Evolutionary conservation across 2,329 filamentous ascomycete genomes (phyloP), one percentile per base, ranked within the genome.

Genomic region (Stagonosporopsis vannaccii): DNA sequence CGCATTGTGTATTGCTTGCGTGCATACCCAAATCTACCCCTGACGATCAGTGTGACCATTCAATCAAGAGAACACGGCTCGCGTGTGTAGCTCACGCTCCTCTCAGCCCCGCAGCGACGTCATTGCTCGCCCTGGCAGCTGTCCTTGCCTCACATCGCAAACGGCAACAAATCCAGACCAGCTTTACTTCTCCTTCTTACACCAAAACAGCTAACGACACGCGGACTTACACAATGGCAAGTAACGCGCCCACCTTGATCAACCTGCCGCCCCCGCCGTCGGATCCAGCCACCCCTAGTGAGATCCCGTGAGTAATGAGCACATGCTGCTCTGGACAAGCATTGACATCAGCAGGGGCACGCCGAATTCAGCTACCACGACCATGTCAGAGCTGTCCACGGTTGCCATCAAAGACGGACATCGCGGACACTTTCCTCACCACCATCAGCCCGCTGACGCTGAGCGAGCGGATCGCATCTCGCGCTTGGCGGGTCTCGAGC

Each of bases 401-500:
- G 95, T 92, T 12, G 94, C 94, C 47, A 97, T 97, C 82, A 97
- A 97, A 78, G 94, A 98, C 74, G 94, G 94, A 67, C 92, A 97
- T 72, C 90, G 92, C 58, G 94, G 94, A 61, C 87, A 92, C 72
- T 83, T 89, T 25, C 85, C 87, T 25, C 84, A 87, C 51, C 78
- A 82, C 54, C 83, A 85, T 56, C 76, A 87, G 19, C 94, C 89
- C 68, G 87, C 95, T 58, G 93, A 97, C 69, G 92, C 92, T 61
- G 93, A 97, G 77, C 91, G 93, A 66, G 92, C 92, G 61, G 93
- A 97, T 77, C 92, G 94, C 70, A 97, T 98, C 77, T 97, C 92
- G 39, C 92, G 94, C 46, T 87, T 97, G 20, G 91, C 93, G 12
- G 94, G 94, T n/a, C 85, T 97, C 33, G 92, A 96, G 75, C 87